These are phyloP conservation scores for Penicillium parvum DNA, from an alignment of 495 filamentous ascomycete genomes.

Conservation along the genomic window DNA sequence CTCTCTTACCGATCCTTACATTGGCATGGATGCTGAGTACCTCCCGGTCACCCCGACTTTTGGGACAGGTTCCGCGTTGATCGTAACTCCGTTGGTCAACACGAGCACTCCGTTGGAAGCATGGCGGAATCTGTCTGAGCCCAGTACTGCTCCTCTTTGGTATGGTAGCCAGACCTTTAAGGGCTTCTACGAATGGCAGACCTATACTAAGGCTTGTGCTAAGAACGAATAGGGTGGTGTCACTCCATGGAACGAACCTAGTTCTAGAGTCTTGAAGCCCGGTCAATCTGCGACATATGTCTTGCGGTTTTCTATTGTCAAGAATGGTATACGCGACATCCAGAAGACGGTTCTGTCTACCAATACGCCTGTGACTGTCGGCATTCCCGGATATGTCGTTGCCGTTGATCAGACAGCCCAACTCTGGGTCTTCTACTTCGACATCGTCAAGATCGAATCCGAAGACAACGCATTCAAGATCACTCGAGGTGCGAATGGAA, in stretches of 20 bases:
- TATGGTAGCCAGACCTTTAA: constrained; percentile 47
- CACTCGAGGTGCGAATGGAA: constrained; percentile 6
- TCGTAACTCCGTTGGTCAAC: constrained; percentile 43
- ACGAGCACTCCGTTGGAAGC: constrained; percentile 42
- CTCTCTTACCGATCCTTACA: constrained; percentile 46
- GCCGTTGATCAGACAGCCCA: constrained; percentile 35
- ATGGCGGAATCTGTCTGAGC: constrained; percentile 41
- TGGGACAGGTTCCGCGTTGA: constrained; percentile 42
- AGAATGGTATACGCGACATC: constrained; percentile 32
- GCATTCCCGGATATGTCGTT: constrained; percentile 47
- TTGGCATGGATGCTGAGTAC: constrained; percentile 50
- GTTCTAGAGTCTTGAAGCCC: constrained; percentile 33
- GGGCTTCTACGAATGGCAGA: constrained; percentile 51
- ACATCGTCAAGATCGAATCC: constrained; percentile 8
- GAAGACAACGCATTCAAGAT: constrained; percentile 21
- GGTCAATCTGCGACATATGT: constrained; percentile 40
- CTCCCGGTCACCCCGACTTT: constrained; percentile 40
- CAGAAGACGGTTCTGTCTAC: constrained; percentile 34
- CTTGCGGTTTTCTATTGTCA: constrained; percentile 41
- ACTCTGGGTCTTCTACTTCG: constrained; percentile 33
- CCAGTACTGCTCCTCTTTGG: constrained; percentile 30
- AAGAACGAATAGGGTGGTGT: constrained; percentile 44
- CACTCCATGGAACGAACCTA: constrained; percentile 46
- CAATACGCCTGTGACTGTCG: constrained; percentile 39
- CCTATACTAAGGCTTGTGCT: constrained; percentile 42